Conservation (phyloP, 495 filamentous ascomycete species). For the Staphylotrichum tortipilum region DNA sequence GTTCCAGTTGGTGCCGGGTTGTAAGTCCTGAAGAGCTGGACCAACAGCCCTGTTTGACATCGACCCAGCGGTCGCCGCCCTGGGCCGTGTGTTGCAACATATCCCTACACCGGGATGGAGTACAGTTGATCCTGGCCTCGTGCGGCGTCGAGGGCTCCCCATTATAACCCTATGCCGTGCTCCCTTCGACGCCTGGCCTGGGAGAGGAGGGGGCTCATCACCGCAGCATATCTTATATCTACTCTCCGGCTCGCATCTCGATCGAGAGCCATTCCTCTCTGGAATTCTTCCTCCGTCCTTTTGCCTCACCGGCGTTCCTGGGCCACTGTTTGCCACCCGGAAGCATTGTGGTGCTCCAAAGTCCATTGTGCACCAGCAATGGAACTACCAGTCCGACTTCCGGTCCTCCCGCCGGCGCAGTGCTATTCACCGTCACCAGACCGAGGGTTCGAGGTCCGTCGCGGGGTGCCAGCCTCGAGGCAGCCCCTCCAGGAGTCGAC, state of each 20-base stretch:
- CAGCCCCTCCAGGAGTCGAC: slow-evolving; percentile 42
- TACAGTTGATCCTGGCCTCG: slow-evolving; percentile 7
- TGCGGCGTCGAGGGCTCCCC: slow-evolving; percentile 5
- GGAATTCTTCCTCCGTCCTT: slow-evolving; percentile 50
- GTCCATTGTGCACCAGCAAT: slow-evolving; percentile 13
- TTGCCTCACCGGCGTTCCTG: slow-evolving; percentile 30
- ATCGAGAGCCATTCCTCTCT: slow-evolving; percentile 24
- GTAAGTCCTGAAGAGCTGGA: neutral
- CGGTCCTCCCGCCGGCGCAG: slow-evolving; percentile 20
- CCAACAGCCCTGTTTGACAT: slow-evolving; percentile 10
- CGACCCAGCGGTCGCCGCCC: slow-evolving; percentile 11
- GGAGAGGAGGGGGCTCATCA: neutral
- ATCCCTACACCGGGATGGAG: slow-evolving; percentile 13
- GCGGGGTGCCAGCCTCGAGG: slow-evolving; percentile 22
- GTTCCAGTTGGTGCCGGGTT: slow-evolving; percentile 29
- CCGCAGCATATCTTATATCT: slow-evolving; percentile 26
- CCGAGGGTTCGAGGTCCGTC: slow-evolving; percentile 10
- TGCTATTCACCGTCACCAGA: slow-evolving; percentile 21
- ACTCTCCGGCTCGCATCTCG: slow-evolving; percentile 25
- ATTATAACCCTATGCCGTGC: slow-evolving; percentile 19
- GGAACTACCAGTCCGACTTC: slow-evolving; percentile 20
- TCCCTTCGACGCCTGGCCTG: slow-evolving; percentile 18
- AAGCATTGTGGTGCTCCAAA: neutral
- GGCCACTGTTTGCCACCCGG: slow-evolving; percentile 2
- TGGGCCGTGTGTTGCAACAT: slow-evolving; percentile 12